phyloP scores from a whole-genome alignment of 495 filamentous ascomycete species.

The Aspergillus hancockii region DNA sequence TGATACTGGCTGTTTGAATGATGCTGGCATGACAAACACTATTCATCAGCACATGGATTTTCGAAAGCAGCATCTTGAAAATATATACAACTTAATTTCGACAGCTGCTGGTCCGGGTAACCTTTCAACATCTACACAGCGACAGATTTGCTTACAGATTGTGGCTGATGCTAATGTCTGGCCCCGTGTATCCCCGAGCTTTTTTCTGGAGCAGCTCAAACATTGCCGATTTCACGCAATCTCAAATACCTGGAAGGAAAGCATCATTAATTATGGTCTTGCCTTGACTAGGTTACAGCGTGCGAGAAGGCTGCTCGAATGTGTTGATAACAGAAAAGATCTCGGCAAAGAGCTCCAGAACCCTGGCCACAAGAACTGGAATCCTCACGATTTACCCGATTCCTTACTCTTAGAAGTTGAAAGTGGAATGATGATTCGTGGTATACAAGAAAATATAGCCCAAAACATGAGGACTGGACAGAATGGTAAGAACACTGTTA shows the following conservation, averaged over 20 bases:
- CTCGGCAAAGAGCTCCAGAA: slow-evolving; percentile 55
- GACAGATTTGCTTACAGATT: too few species aligned
- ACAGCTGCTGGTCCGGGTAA: too few species aligned
- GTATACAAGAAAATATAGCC: slow-evolving; percentile 60
- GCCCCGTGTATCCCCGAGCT: slow-evolving; percentile 25
- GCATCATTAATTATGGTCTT: slow-evolving; percentile 35
- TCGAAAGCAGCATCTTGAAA: too few species aligned
- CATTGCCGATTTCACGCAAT: slow-evolving; percentile 19
- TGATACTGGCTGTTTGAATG: too few species aligned
- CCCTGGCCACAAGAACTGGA: slow-evolving; percentile 54
- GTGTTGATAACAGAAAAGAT: slow-evolving; percentile 36
- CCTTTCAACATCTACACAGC: too few species aligned
- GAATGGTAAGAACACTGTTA: slow-evolving; percentile 60
- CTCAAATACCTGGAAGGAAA: slow-evolving; percentile 21
- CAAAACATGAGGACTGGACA: slow-evolving; percentile 49
- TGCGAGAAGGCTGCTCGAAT: slow-evolving; percentile 33
- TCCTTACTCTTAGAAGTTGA: slow-evolving; percentile 67
- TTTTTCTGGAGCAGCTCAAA: slow-evolving; percentile 23
- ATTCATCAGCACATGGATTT: too few species aligned
- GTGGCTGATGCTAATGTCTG: background rate
- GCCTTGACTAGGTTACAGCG: slow-evolving; percentile 42
- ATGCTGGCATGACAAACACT: too few species aligned
- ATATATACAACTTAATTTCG: too few species aligned
- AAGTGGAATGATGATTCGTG: slow-evolving; percentile 60
- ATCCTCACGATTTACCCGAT: slow-evolving; percentile 55